A percentile compares a stretch with the other conserved stretches of the same genome.
Evolutionary conservation across 2,329 filamentous ascomycete genomes (phyloP).

Genomic region (Westerdykella sp.): DNA sequence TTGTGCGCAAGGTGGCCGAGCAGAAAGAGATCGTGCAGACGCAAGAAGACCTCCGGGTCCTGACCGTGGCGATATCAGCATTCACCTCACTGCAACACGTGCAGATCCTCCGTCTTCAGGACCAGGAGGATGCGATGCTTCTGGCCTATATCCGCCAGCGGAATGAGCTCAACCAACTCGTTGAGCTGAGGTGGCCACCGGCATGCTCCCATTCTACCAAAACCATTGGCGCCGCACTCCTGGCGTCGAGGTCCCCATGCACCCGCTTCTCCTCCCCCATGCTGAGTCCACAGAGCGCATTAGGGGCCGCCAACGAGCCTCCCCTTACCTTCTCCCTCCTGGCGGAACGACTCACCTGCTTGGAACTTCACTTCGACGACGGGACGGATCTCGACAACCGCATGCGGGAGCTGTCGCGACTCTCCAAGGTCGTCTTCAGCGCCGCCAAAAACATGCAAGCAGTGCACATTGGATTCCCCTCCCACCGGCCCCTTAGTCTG

Average conservation of each 20-base stretch:
- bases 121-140: conserved; percentile 52
- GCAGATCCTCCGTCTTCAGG: conserved; percentile 57
- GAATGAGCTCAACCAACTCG: conserved; percentile 41
- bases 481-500: conserved; percentile 51
- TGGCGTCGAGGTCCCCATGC: conserved; percentile 51
- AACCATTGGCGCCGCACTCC: conserved; percentile 52
- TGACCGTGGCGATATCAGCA: conserved; percentile 51
- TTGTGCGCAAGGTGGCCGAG: conserved; percentile 44
- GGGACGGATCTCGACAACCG: conserved; percentile 51
- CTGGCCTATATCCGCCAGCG: conserved; percentile 48
- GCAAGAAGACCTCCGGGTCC: conserved; percentile 46
- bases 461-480: conserved; percentile 59
- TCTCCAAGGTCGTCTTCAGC: conserved; percentile 54
- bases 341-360: conserved; percentile 53
- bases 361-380: conserved; percentile 60
- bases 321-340: conserved; percentile 46
- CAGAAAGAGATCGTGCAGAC: conserved; percentile 48
- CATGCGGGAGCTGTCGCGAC: conserved; percentile 51
- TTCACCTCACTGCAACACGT: conserved; percentile 59
- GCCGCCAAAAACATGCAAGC: conserved; percentile 56
- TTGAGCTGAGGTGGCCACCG: conserved; percentile 54
- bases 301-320: conserved; percentile 45
- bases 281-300: conserved; percentile 54
- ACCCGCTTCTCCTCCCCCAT: conserved; percentile 58
- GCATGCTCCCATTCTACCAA: conserved; percentile 58